These are phyloP conservation scores for Populus euphratica DNA, from an alignment of 345 rosid genomes.

Conservation along the genomic window DNA sequence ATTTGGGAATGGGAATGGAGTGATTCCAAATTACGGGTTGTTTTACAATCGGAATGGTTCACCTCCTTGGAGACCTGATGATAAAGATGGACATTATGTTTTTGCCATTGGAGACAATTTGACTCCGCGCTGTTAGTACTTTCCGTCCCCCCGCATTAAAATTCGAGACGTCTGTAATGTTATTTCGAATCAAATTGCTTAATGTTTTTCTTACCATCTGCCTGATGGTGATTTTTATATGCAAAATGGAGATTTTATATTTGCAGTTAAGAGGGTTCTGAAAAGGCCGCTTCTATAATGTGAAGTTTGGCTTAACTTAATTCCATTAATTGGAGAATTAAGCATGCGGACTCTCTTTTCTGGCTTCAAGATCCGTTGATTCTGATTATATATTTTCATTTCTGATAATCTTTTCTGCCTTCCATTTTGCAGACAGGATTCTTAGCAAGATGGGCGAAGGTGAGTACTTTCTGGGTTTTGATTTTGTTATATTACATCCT, in stretches of 20 bases:
- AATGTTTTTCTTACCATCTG: no score
- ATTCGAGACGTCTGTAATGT: neutral
- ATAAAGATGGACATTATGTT: slow-evolving; percentile 76
- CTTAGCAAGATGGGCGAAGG: slow-evolving; percentile 91
- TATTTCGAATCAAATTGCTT: neutral
- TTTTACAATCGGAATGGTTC: slow-evolving; percentile 48
- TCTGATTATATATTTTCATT: neutral
- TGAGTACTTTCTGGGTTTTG: slow-evolving; percentile 20
- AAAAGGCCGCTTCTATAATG: neutral
- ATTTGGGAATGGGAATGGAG: slow-evolving; percentile 47
- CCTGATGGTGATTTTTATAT: no score
- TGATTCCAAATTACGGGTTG: slow-evolving; percentile 42
- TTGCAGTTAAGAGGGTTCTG: neutral
- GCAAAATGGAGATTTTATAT: no score
- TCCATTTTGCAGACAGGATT: slow-evolving; percentile 56
- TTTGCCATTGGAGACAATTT: slow-evolving; percentile 63
- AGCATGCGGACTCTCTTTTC: no score
- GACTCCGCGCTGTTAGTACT: slow-evolving; percentile 57
- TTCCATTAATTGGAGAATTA: no score
- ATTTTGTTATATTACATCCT: neutral
- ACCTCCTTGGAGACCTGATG: slow-evolving; percentile 85
- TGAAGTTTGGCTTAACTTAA: neutral
- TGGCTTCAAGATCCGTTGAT: neutral
- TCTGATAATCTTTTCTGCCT: slow-evolving; percentile 11
- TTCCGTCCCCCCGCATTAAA: neutral